These are phyloP conservation scores for Eimeria praecox DNA, from an alignment of 169 alveolate genomes.

Conservation along the genomic window DNA sequence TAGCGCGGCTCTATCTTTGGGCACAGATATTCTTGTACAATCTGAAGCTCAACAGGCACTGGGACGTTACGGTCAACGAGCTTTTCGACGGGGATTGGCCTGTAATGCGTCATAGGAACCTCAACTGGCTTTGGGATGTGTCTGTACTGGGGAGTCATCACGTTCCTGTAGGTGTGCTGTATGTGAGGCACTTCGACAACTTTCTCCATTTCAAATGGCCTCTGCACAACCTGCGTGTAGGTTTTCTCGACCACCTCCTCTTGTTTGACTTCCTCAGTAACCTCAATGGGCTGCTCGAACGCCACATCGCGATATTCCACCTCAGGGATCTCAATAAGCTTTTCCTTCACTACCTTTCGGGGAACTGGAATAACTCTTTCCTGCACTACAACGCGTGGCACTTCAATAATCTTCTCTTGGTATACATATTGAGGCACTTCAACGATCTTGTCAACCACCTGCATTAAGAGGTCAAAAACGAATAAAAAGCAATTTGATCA, in stretches of 20 bases:
- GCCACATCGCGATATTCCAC: conserved; percentile 91
- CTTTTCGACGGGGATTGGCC: conserved; percentile 94
- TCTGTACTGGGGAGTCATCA: conserved; percentile 94
- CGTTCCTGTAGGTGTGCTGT: conserved; percentile 92
- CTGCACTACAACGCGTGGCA: conserved; percentile 93
- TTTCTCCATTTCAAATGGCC: conserved; percentile 87
- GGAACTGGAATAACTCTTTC: conserved; percentile 94
- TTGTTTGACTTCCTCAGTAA: conserved; percentile 52
- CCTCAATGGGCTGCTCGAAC: conserved; percentile 81
- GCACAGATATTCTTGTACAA: conserved; percentile 94
- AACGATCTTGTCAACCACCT: conserved; percentile 91
- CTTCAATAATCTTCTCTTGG: conserved; percentile 94
- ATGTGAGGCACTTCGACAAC: conserved; percentile 96
- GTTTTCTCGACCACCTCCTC: conserved; percentile 79
- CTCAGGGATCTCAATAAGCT: conserved; percentile 94
- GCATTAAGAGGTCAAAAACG: background rate
- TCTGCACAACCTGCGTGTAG: conserved; percentile 66
- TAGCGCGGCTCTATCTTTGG: conserved; percentile 94
- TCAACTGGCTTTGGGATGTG: conserved; percentile 96
- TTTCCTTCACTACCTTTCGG: conserved; percentile 92
- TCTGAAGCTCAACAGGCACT: conserved; percentile 95
- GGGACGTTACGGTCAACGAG: conserved; percentile 95
- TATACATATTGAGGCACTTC: conserved; percentile 95
- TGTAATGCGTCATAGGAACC: conserved; percentile 94
- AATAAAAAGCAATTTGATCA: background rate